A percentile compares a stretch with the other conserved stretches of the same genome.
These are phyloP conservation scores for Alternaria ethzedia DNA, from an alignment of 2,329 filamentous ascomycete species.

Conservation along the genomic window DNA sequence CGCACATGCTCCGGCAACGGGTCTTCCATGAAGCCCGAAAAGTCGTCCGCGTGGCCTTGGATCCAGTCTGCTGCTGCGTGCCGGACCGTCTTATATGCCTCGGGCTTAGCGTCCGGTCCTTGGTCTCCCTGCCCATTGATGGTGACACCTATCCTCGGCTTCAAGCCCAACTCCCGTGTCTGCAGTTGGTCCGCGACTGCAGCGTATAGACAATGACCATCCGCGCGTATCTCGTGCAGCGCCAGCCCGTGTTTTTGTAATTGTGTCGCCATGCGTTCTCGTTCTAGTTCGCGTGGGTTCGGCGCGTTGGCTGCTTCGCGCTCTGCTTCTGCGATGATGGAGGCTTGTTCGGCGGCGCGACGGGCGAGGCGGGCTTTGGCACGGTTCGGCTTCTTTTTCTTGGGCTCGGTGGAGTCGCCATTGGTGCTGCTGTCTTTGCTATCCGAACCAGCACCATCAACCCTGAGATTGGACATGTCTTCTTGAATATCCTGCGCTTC, in stretches of 20 bases:
- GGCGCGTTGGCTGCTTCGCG: slow-evolving; percentile 68
- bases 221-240: slow-evolving; percentile 82
- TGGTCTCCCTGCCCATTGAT: slow-evolving; percentile 20
- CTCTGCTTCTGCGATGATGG: slow-evolving; percentile 69
- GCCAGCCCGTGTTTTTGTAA: slow-evolving; percentile 69
- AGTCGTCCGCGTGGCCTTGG: slow-evolving; percentile 74
- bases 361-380: slow-evolving; percentile 91
- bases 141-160: slow-evolving; percentile 44
- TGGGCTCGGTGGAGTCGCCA: slow-evolving; percentile 4
- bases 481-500: slow-evolving; percentile 21
- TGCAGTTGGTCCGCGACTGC: slow-evolving; percentile 85
- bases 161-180: slow-evolving; percentile 46
- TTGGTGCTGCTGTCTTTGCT: slow-evolving; percentile 4
- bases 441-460: slow-evolving; percentile 1
- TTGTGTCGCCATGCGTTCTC: slow-evolving; percentile 68
- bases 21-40: slow-evolving; percentile 86
- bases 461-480: slow-evolving; percentile 11
- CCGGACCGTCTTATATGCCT: slow-evolving; percentile 70
- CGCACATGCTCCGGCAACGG: slow-evolving; percentile 73
- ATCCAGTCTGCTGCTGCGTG: slow-evolving; percentile 80
- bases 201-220: slow-evolving; percentile 94
- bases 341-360: slow-evolving; percentile 83
- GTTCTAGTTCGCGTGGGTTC: slow-evolving; percentile 48
- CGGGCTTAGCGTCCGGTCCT: slow-evolving; percentile 2
- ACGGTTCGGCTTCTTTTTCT: slow-evolving; percentile 78